phyloP scores from a whole-genome alignment of 2,329 filamentous ascomycete genomes.

The Pezicula rhizophila region DNA sequence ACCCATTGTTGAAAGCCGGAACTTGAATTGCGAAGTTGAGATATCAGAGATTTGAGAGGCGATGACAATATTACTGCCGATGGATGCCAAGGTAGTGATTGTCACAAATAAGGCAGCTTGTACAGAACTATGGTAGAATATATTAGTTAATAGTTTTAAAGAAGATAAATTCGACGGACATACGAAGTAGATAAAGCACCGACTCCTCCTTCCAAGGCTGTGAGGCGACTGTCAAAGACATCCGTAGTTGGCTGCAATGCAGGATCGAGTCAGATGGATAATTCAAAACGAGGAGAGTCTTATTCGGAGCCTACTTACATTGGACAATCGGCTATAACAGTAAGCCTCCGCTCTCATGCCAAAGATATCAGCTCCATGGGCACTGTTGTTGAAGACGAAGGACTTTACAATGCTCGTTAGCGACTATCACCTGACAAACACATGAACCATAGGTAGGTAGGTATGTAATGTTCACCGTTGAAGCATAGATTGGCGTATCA shows the following conservation, averaged over 20 bases:
- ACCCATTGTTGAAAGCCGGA: background rate
- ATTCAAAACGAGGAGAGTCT: background rate
- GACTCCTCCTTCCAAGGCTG: background rate
- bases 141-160: background rate
- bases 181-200: slow-evolving; percentile 1
- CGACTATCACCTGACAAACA: background rate
- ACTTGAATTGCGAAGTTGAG: background rate
- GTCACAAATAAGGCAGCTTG: background rate
- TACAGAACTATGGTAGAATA: background rate
- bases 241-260: background rate
- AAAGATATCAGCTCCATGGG: slow-evolving; percentile 86
- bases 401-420: background rate
- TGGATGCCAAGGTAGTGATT: background rate
- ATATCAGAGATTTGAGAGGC: background rate
- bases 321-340: slow-evolving; percentile 92
- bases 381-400: slow-evolving; percentile 85
- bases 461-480: background rate
- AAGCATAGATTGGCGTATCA: background rate
- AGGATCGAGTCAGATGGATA: background rate
- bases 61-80: background rate
- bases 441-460: background rate
- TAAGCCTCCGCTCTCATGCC: slow-evolving; percentile 93
- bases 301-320: slow-evolving; percentile 50
- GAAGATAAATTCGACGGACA: background rate
- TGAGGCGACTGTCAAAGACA: background rate